Base-by-base conservation (phyloP, 202 grass and related monocot genomes). In the Hordeum pubiflorum region DNA sequence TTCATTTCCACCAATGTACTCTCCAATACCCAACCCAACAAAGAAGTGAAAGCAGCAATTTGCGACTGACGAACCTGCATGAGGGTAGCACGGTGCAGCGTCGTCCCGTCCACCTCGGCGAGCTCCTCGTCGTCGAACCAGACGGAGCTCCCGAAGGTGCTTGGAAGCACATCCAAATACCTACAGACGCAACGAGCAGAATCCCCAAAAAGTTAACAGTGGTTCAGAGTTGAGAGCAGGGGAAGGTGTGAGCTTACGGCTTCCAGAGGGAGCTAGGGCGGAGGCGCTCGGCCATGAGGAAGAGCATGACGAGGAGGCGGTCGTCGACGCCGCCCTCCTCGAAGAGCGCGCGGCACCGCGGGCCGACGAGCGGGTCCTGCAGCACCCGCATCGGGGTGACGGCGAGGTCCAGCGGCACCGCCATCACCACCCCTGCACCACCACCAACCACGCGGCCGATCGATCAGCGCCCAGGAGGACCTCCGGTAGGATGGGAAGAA, bases 301-400 rank as follows among this genome's bases (percentile, higher is more conserved):
- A 98, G 46, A 98, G 63, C 90, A 91, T 98, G 22, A 98, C 80
- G 59, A 98, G 90, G 48, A 95, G 91, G 21, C 92, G 92, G 63
- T 93, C 96, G 39, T 98, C 96, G 13, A 91, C 80, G 59, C 71
- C 46, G 17, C 88, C 92, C 14, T 93, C 89, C 63, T 93, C 86
- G 23, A 93, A 94, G 73, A 95, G 68, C 59, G 84, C 85, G 46
- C 90, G 87, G 82, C 88, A 98, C 26, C 69, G 88, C 63, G 83
- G 80, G 0, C 96, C 96, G 12, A 95, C 59, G 12, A 89, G 84
- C 3, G 84, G 86, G 80, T 98, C 96, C 79, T 98, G 96, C 63
- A 98, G 89, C 63, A 98, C 90, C 78, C 92, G 87, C 89, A 98
- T 95, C 23, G 92, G 90, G 13, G 96, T 95, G 55, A 98, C 83